A percentile compares a stretch with the other conserved stretches of the same genome.
Evolutionary conservation across 2,329 filamentous ascomycete genomes (phyloP).

Genomic region (Monilinia fructigena): DNA sequence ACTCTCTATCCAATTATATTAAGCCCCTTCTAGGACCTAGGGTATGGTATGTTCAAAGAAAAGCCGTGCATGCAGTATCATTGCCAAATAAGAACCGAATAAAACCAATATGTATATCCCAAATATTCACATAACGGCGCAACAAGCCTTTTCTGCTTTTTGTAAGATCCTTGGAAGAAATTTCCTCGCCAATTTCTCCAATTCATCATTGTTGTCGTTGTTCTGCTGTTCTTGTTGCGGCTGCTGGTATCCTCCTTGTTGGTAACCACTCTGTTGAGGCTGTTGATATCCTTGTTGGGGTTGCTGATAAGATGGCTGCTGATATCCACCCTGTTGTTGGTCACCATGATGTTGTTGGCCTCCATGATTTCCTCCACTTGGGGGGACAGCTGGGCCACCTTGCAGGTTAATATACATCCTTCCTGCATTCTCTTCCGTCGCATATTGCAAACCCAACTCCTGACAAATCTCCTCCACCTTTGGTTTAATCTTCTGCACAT

Average conservation of each 20-base stretch:
- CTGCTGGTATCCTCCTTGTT: constrained; percentile 42
- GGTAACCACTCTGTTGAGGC: constrained; percentile 30
- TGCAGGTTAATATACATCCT: constrained; percentile 82
- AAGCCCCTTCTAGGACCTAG: not conserved
- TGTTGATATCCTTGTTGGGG: constrained; percentile 45
- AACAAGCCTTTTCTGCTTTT: constrained; percentile 39
- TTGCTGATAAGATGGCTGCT: constrained; percentile 45
- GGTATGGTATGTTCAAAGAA: constrained; percentile 15
- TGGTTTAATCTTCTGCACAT: constrained; percentile 91
- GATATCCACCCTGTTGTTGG: constrained; percentile 43
- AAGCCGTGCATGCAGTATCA: not conserved
- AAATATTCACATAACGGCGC: constrained; percentile 36
- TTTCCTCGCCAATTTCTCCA: constrained; percentile 40
- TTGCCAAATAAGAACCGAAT: not conserved
- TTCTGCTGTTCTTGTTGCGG: constrained; percentile 42
- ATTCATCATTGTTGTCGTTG: constrained; percentile 39
- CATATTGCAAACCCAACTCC: constrained; percentile 81
- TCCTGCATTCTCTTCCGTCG: constrained; percentile 83
- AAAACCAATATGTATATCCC: constrained; percentile 5
- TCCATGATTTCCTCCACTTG: constrained; percentile 39
- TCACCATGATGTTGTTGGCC: constrained; percentile 44
- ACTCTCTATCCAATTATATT: too few relatives aligned
- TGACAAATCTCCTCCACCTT: constrained; percentile 90
- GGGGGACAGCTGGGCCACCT: constrained; percentile 57
- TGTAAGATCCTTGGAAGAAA: constrained; percentile 37